Percentiles rank a stretch among this genome's conserved stretches.
These are phyloP conservation scores for Trametes sp. DNA, from an alignment of 1,284 basidiomycete genomes.

Conservation along the genomic window DNA sequence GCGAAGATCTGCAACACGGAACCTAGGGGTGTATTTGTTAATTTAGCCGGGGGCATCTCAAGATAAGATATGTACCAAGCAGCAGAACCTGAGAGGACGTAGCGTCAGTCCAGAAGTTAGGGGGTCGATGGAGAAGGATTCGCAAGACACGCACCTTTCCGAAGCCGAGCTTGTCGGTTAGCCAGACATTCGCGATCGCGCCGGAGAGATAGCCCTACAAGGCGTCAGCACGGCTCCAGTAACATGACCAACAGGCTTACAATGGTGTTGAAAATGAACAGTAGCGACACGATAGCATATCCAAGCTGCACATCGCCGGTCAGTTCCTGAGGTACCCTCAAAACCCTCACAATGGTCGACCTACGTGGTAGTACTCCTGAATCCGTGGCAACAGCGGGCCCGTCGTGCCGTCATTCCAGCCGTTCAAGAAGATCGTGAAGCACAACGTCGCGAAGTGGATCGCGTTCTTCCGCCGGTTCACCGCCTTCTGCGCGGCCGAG, in stretches of 20 bases:
- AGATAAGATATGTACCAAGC: constrained; percentile 39
- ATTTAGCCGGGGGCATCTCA: too few species aligned
- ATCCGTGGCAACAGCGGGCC: constrained; percentile 65
- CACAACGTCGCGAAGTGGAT: constrained; percentile 46
- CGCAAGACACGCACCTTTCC: constrained; percentile 64
- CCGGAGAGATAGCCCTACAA: constrained; percentile 62
- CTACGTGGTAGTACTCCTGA: constrained; percentile 60
- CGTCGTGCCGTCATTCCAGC: constrained; percentile 65
- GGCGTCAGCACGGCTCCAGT: not conserved
- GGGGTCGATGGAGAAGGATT: not conserved
- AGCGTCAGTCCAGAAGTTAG: not conserved
- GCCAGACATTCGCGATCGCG: constrained; percentile 58
- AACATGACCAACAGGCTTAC: constrained; percentile 38
- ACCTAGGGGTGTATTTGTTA: constrained; percentile 36
- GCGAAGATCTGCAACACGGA: constrained; percentile 55
- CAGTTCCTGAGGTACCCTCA: not conserved
- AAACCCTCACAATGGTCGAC: constrained; percentile 13
- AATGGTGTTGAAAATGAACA: constrained; percentile 55
- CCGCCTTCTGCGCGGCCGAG: constrained; percentile 30
- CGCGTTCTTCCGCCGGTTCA: constrained; percentile 28
- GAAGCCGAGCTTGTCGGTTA: constrained; percentile 65
- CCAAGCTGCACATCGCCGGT: constrained; percentile 45
- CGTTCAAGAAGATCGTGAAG: constrained; percentile 51
- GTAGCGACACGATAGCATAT: constrained; percentile 55
- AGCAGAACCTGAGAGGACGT: constrained; percentile 44